Evolutionary conservation across 2,329 filamentous ascomycete genomes (phyloP).

Genomic region (Ascochyta viciae-villosae): DNA sequence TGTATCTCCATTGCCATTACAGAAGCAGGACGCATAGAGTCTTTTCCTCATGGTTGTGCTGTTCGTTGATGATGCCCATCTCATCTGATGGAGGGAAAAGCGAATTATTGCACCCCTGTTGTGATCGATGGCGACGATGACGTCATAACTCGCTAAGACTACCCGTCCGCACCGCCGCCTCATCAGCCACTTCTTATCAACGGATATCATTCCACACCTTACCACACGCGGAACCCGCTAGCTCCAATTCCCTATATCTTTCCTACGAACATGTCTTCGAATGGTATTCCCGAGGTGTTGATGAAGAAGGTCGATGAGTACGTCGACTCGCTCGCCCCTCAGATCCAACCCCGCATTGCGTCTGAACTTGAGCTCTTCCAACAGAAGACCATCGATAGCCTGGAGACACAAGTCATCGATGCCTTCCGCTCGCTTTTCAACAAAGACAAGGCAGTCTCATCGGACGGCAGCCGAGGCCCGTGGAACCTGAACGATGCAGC

Average conservation of each 20-base stretch:
- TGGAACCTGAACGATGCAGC: slow-evolving; percentile 36
- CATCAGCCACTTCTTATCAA: slow-evolving; percentile 5
- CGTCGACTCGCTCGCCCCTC: slow-evolving; percentile 40
- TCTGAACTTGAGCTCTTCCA: slow-evolving; percentile 40
- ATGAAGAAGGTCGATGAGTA: slow-evolving; percentile 41
- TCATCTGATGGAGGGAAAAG: too few species aligned
- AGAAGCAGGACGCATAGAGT: too few species aligned
- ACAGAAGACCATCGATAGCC: slow-evolving; percentile 41
- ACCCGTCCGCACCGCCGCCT: slow-evolving; percentile 10
- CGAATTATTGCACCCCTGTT: too few species aligned
- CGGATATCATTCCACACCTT: slow-evolving; percentile 8
- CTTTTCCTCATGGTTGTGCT: too few species aligned
- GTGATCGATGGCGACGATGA: not conserved
- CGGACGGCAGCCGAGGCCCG: slow-evolving; percentile 26
- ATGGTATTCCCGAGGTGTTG: slow-evolving; percentile 31
- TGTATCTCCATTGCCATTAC: too few species aligned
- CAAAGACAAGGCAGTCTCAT: slow-evolving; percentile 25
- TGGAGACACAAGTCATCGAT: slow-evolving; percentile 39
- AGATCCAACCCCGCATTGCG: slow-evolving; percentile 42
- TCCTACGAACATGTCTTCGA: slow-evolving; percentile 24
- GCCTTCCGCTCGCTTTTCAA: slow-evolving; percentile 40
- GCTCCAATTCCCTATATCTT: not conserved
- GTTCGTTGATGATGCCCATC: too few species aligned
- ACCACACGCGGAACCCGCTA: slow-evolving; percentile 11
- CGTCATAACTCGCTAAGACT: not conserved